These are phyloP conservation scores for Penicillium longicatenatum DNA, from an alignment of 495 filamentous ascomycete genomes.

Conservation along the genomic window DNA sequence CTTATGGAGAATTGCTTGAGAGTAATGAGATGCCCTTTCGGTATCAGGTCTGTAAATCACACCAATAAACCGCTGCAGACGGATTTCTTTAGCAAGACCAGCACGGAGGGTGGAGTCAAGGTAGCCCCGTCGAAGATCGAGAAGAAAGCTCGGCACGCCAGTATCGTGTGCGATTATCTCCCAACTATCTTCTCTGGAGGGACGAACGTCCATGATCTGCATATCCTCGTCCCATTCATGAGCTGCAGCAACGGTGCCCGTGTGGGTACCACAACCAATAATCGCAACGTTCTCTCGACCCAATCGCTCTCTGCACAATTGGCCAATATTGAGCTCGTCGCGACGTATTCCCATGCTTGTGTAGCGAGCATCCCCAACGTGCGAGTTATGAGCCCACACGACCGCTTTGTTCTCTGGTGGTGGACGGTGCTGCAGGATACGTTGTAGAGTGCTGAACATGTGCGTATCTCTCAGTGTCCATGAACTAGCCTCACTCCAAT, in stretches of 20 bases:
- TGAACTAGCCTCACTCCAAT: slow-evolving; percentile 54
- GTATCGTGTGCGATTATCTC: slow-evolving; percentile 49
- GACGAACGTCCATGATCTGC: slow-evolving; percentile 52
- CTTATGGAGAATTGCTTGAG: slow-evolving; percentile 51
- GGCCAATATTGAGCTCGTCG: slow-evolving; percentile 57
- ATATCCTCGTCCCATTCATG: slow-evolving; percentile 59
- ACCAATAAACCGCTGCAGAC: slow-evolving; percentile 58
- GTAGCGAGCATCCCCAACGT: slow-evolving; percentile 59
- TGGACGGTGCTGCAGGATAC: slow-evolving; percentile 46
- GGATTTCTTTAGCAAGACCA: slow-evolving; percentile 40
- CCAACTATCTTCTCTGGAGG: slow-evolving; percentile 46
- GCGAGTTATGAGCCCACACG: slow-evolving; percentile 64
- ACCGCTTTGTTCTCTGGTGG: slow-evolving; percentile 48
- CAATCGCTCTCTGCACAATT: slow-evolving; percentile 55
- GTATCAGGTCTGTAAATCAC: slow-evolving; percentile 62
- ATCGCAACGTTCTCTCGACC: slow-evolving; percentile 50
- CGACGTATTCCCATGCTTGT: slow-evolving; percentile 55
- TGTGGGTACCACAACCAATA: slow-evolving; percentile 55
- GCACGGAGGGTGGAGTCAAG: slow-evolving; percentile 39
- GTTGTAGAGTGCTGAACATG: slow-evolving; percentile 57
- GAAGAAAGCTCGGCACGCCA: slow-evolving; percentile 45
- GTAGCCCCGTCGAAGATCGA: slow-evolving; percentile 48
- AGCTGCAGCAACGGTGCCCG: slow-evolving; percentile 59
- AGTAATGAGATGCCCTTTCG: slow-evolving; percentile 58
- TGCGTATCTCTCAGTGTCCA: slow-evolving; percentile 62